Conservation (phyloP, 768 basidiomycete genomes). For the Phanerochaete carnosa region DNA sequence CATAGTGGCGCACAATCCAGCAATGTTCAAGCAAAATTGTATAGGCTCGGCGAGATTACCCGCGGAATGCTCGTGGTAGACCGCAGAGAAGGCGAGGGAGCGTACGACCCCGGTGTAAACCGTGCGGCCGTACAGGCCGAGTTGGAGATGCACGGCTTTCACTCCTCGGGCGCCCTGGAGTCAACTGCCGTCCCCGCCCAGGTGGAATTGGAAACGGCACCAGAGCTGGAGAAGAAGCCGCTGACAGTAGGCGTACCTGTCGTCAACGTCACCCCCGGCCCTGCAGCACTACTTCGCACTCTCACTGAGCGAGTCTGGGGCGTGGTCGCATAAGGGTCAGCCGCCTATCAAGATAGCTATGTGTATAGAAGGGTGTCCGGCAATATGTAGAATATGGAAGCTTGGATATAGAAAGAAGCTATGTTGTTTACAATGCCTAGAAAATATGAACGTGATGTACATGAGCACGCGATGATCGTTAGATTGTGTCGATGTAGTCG, state of each 20-base stretch:
- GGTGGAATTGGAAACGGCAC: slow-evolving; percentile 41
- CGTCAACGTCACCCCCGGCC: slow-evolving; percentile 67
- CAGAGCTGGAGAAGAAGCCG: background rate
- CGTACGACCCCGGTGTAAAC: slow-evolving; percentile 62
- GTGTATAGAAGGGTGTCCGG: background rate
- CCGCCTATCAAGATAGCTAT: background rate
- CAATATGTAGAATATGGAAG: background rate
- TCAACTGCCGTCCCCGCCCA: slow-evolving; percentile 52
- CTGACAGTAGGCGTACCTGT: slow-evolving; percentile 25
- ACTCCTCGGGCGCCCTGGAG: slow-evolving; percentile 37
- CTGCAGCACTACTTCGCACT: slow-evolving; percentile 42
- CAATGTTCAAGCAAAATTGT: background rate
- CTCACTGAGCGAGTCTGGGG: slow-evolving; percentile 60
- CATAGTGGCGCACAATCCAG: background rate
- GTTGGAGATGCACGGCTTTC: slow-evolving; percentile 35
- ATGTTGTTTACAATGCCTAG: background rate
- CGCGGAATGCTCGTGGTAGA: slow-evolving; percentile 89
- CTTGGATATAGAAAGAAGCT: background rate
- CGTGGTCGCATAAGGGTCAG: slow-evolving; percentile 8
- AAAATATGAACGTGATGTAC: background rate
- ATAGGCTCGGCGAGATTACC: slow-evolving; percentile 72
- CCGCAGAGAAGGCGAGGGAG: slow-evolving; percentile 61
- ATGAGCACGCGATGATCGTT: background rate
- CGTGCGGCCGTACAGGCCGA: slow-evolving; percentile 59
- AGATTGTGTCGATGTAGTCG: slow-evolving; percentile 6